Evolutionary conservation across 2,329 filamentous ascomycete species (phyloP).

Genomic region (Passalora sequoiae): DNA sequence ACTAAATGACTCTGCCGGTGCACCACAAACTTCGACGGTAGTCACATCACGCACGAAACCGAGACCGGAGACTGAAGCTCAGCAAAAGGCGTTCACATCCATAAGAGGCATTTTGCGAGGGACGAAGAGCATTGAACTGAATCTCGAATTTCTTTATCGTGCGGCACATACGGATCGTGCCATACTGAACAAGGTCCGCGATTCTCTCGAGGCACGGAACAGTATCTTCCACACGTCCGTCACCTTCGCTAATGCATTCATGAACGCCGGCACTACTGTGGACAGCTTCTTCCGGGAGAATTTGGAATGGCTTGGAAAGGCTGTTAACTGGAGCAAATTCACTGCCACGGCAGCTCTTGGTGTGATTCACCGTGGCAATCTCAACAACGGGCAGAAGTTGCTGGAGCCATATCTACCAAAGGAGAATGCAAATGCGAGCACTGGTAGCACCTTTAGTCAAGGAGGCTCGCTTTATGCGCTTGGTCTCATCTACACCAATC

Average conservation of each 20-base stretch:
- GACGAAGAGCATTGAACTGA: constrained; percentile 88
- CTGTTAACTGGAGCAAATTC: constrained; percentile 99
- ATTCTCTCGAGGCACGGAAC: constrained; percentile 90
- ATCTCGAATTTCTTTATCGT: constrained; percentile 92
- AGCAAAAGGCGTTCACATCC: constrained; percentile 51
- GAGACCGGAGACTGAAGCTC: constrained; percentile 44
- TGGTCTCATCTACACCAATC: constrained; percentile 94
- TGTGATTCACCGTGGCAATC: constrained; percentile 92
- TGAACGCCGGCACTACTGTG: constrained; percentile 97
- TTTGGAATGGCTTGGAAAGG: constrained; percentile 94
- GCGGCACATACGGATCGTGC: constrained; percentile 84
- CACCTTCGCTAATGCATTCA: constrained; percentile 96
- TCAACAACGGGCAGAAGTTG: constrained; percentile 87
- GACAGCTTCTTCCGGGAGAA: constrained; percentile 99
- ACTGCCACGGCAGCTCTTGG: constrained; percentile 93
- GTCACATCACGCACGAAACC: constrained; percentile 41
- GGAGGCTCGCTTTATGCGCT: constrained; percentile 94
- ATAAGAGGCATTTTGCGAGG: constrained; percentile 68
- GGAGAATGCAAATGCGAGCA: constrained; percentile 60
- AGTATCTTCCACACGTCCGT: constrained; percentile 98
- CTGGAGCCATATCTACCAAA: constrained; percentile 91
- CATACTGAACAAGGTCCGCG: constrained; percentile 92
- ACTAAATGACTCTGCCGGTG: constrained; percentile 50
- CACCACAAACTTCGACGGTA: constrained; percentile 49
- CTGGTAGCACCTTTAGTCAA: constrained; percentile 89